Evolutionary conservation across 2,329 filamentous ascomycete genomes (phyloP), one percentile per base, ranked within the genome.

Genomic region (Alternaria conjuncta): DNA sequence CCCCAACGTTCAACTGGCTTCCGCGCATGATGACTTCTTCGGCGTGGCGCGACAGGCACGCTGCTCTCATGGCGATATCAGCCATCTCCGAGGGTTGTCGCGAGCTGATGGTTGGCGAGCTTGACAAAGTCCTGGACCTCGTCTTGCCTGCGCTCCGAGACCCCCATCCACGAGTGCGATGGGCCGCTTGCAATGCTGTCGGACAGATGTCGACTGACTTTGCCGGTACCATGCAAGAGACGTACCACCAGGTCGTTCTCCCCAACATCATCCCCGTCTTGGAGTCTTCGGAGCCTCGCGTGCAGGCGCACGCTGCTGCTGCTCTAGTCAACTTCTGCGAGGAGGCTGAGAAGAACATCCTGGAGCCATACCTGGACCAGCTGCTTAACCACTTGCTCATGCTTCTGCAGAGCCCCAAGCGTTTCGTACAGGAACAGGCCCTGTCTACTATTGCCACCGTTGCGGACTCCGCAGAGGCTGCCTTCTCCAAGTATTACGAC

Each of bases 161-260:
- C 77, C 87, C 92, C 43, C 96, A 99, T 77, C 92, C 96, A 44
- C 92, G 96, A 77, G 96, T 99, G 59, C 91, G 95, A 74, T 99
- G 96, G 90, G 96, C 96, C 56, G 96, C 94, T 32, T 99, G 96
- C 84, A 98, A 99, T 77, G 96, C 96, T 45, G 87, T 99, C n/a
- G 96, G 96, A 26, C 96, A 99, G 81, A 99, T 99, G 96, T 98
- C 95, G 83, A 99, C 96, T 30, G 96, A 99, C 78, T 99, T 99
- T 80, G 95, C 96, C 12, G 94, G 94, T 12, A 96, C 92, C 11
- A 98, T 99, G 95, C 96, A 99, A 81, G 92, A 93, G 71, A 96
- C 97, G 74, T 97, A 97, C 80, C 96, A 97, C 80, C 88, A 92
- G 68, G 86, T 90, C 47, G 92, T 99, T 15, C 86, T 99, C 55